Evolutionary conservation across 176 grass and related monocot species (phyloP).

Genomic region (Aegilops tauschii): DNA sequence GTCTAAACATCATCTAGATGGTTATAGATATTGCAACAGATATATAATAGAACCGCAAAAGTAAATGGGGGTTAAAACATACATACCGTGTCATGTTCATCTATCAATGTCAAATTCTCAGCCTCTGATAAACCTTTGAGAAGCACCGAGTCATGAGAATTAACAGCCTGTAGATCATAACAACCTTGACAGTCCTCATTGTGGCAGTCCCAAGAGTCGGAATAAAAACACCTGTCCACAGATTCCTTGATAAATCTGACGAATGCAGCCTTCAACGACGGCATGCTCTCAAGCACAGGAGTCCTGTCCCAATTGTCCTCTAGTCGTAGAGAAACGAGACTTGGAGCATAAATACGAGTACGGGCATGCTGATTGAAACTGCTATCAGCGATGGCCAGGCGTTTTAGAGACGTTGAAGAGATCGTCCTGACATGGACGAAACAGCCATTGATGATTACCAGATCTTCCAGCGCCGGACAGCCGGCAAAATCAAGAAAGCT

Average conservation of each 20-base stretch:
- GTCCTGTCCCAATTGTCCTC: neutral
- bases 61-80: neutral
- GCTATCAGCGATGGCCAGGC: neutral
- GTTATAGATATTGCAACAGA: neutral
- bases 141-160: neutral
- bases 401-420: neutral
- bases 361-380: neutral
- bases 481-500: conserved; percentile 10
- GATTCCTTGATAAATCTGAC: neutral
- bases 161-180: neutral
- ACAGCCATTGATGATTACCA: neutral
- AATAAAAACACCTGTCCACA: neutral
- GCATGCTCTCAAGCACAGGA: conserved; percentile 6
- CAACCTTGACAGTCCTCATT: neutral
- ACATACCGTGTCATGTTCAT: neutral
- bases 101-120: conserved; percentile 32
- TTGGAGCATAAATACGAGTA: neutral
- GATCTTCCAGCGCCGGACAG: conserved; percentile 18
- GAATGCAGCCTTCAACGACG: neutral
- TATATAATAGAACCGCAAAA: neutral
- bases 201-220: neutral
- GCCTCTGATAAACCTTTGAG: conserved; percentile 12
- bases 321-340: neutral
- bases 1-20: neutral
- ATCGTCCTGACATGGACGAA: neutral